Evolutionary conservation across 2,329 filamentous ascomycete species (phyloP).

Genomic region (Chaetomiaceae sp.): DNA sequence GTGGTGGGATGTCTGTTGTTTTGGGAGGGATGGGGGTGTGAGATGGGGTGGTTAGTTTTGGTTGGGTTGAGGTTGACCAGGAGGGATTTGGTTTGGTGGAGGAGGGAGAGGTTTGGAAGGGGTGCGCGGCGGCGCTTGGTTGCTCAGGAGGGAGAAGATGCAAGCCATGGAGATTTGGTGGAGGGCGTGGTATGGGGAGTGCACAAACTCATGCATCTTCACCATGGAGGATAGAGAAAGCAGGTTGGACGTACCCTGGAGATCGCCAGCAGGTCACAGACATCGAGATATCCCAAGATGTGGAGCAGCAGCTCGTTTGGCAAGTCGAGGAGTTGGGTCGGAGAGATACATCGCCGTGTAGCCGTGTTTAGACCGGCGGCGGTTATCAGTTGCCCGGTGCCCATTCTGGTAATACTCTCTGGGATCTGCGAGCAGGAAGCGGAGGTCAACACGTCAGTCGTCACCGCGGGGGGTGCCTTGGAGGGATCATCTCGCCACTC

Average conservation of each 20-base stretch:
- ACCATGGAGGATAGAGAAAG: background rate
- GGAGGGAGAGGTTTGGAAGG: background rate
- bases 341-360: background rate
- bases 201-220: too few relatives aligned
- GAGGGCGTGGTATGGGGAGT: background rate
- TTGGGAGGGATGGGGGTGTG: background rate
- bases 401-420: background rate
- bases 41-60: too few relatives aligned
- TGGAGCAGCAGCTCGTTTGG: conserved; percentile 55
- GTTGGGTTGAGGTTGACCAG: too few relatives aligned
- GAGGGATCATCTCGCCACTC: conserved; percentile 11
- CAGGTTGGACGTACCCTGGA: conserved; percentile 44
- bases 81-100: background rate
- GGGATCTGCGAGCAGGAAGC: background rate
- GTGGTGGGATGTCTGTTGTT: conserved; percentile 52
- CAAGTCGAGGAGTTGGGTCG: conserved; percentile 35
- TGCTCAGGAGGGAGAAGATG: too few relatives aligned
- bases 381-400: too few relatives aligned
- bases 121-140: too few relatives aligned
- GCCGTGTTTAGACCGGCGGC: background rate
- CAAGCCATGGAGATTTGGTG: background rate
- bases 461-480: background rate
- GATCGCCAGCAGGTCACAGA: conserved; percentile 50
- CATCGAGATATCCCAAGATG: conserved; percentile 52
- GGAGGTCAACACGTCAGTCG: background rate